Conservation (phyloP, 208 protist genomes). For the Wallacemonas sp. region DNA sequence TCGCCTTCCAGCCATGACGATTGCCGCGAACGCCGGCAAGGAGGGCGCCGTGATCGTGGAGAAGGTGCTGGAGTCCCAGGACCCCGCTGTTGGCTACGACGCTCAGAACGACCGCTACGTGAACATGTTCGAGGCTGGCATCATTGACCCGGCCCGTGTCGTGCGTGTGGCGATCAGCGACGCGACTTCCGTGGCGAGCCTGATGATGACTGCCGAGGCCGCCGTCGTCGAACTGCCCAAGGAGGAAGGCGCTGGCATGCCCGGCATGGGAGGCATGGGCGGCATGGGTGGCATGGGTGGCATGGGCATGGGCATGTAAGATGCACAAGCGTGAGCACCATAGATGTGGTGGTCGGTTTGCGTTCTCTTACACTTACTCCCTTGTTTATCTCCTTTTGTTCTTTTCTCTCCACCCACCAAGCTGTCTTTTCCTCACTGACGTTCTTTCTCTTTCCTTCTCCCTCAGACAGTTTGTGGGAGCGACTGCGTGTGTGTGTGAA, state of each 20-base stretch:
- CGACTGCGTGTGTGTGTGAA: no score
- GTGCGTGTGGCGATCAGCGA: conserved; percentile 97
- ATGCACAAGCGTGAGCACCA: no score
- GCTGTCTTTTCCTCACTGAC: no score
- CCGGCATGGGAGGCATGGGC: conserved; percentile 68
- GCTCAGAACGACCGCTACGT: conserved; percentile 93
- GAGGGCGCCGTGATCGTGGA: conserved; percentile 98
- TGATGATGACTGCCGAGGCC: conserved; percentile 98
- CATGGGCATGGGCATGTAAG: conserved; percentile 63
- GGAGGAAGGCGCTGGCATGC: conserved; percentile 29
- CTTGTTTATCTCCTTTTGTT: neutral
- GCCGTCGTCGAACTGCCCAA: conserved; percentile 79
- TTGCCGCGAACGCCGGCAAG: conserved; percentile 97
- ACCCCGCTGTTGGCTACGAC: conserved; percentile 93
- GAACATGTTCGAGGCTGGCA: conserved; percentile 98
- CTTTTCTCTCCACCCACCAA: no score
- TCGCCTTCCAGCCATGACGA: conserved; percentile 91
- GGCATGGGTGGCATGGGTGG: conserved; percentile 38
- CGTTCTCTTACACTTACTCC: no score
- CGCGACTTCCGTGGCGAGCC: conserved; percentile 95
- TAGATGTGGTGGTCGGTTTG: no score
- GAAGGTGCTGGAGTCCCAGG: conserved; percentile 90
- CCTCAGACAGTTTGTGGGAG: no score
- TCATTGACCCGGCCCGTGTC: conserved; percentile 99
- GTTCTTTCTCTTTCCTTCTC: no score